Percentiles rank a stretch among this genome's conserved stretches.
Conservation (phyloP, 495 filamentous ascomycete genomes). For the Aspergillus nidulans region DNA sequence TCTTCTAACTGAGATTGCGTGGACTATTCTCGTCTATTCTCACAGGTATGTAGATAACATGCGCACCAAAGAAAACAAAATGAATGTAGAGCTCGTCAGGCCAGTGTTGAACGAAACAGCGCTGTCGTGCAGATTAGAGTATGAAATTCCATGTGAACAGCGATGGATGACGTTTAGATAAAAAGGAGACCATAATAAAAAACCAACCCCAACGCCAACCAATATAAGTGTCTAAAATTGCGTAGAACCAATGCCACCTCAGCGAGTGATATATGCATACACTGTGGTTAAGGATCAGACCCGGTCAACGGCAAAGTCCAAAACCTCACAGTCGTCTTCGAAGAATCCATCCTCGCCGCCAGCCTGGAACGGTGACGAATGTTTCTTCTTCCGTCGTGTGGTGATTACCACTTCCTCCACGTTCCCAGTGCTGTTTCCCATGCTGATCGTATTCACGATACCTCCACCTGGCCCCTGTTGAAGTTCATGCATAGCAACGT, state of each 20-base stretch:
- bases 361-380: slow-evolving; percentile 24
- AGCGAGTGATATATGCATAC: slow-evolving; percentile 8
- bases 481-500: slow-evolving; percentile 39
- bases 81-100: not conserved
- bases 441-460: slow-evolving; percentile 50
- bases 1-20: not conserved
- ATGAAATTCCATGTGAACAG: slow-evolving; percentile 3
- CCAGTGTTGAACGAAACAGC: slow-evolving; percentile 2
- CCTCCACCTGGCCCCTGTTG: slow-evolving; percentile 32
- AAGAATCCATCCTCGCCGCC: slow-evolving; percentile 79
- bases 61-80: not conserved
- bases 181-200: too few relatives aligned
- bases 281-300: slow-evolving; percentile 47
- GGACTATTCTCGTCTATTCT: slow-evolving; percentile 22
- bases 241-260: slow-evolving; percentile 3
- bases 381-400: slow-evolving; percentile 62
- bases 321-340: slow-evolving; percentile 87
- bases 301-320: slow-evolving; percentile 85
- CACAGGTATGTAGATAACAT: slow-evolving; percentile 6
- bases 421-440: slow-evolving; percentile 59
- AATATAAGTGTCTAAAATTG: slow-evolving; percentile 10
- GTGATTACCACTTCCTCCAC: slow-evolving; percentile 77
- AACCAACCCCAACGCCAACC: slow-evolving; percentile 18
- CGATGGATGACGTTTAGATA: slow-evolving; percentile 1
- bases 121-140: slow-evolving; percentile 5